Conservation (phyloP, 495 filamentous ascomycete species). For the Penicillium steckii region DNA sequence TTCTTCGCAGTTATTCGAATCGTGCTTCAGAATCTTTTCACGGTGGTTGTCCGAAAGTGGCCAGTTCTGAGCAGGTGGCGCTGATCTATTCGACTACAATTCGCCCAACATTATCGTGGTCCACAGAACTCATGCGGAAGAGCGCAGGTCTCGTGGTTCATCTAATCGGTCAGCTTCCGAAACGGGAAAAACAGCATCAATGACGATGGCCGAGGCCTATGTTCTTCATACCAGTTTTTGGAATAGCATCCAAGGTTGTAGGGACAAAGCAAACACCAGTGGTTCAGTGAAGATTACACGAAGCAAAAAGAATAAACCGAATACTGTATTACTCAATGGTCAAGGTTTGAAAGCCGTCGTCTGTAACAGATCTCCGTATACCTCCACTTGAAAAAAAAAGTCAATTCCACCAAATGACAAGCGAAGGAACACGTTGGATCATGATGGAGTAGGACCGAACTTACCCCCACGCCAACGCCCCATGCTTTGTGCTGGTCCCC, state of each 20-base stretch:
- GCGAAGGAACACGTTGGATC: constrained; percentile 5
- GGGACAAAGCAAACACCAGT: too few species aligned
- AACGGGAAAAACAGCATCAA: not conserved
- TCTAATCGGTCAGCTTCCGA: not conserved
- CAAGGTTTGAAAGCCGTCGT: not conserved
- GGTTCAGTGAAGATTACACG: too few species aligned
- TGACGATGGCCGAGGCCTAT: not conserved
- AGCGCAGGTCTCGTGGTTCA: not conserved
- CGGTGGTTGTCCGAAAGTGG: constrained; percentile 15
- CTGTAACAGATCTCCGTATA: not conserved
- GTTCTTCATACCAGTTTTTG: not conserved
- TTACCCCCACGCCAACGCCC: constrained; percentile 13
- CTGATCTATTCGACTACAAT: constrained; percentile 1
- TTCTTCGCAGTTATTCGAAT: constrained; percentile 17
- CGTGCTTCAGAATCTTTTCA: not conserved
- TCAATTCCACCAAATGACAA: constrained; percentile 4
- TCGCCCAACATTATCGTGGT: constrained; percentile 11
- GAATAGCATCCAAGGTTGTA: not conserved
- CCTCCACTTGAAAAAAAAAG: constrained; percentile 7
- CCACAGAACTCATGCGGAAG: constrained; percentile 12
- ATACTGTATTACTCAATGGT: not conserved
- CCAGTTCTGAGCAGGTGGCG: constrained; percentile 8
- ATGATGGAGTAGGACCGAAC: constrained; percentile 8
- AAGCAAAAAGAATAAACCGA: not conserved
- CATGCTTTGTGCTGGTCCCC: constrained; percentile 4